phyloP scores from a whole-genome alignment of 495 filamentous ascomycete species.

The Sordaria brevicollis region DNA sequence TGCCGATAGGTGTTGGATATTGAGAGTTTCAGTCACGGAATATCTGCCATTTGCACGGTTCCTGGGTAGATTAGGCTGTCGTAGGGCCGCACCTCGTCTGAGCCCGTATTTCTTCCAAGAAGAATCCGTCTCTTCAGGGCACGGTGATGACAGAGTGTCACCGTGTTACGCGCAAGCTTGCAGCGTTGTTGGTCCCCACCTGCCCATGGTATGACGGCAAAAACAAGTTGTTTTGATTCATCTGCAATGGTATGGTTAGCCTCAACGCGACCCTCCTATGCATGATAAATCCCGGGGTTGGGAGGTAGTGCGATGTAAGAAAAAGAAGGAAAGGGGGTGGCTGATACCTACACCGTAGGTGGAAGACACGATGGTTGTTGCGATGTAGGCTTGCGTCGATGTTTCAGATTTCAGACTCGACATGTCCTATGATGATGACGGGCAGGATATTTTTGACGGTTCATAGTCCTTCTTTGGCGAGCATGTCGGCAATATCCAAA shows the following conservation, averaged over 20 bases:
- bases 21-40: not conserved
- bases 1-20: not conserved
- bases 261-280: not conserved
- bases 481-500: slow-evolving; percentile 79
- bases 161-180: not conserved
- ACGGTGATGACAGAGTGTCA: not conserved
- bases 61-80: not conserved
- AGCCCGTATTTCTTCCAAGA: not conserved
- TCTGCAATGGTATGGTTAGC: not conserved
- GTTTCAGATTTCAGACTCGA: not conserved
- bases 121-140: not conserved
- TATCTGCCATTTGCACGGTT: not conserved
- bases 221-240: not conserved
- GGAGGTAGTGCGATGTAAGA: not conserved
- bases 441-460: not conserved
- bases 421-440: not conserved
- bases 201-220: not conserved
- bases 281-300: not conserved
- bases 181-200: not conserved
- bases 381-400: not conserved
- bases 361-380: not conserved
- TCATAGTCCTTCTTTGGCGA: slow-evolving; percentile 59
- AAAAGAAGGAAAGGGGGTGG: not conserved
- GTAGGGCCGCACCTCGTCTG: not conserved
- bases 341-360: not conserved